Percentiles rank a stretch among this genome's conserved stretches.
These are phyloP conservation scores for Sordariomycetes sp. DNA, from an alignment of 2,329 filamentous ascomycete species.

Conservation along the genomic window DNA sequence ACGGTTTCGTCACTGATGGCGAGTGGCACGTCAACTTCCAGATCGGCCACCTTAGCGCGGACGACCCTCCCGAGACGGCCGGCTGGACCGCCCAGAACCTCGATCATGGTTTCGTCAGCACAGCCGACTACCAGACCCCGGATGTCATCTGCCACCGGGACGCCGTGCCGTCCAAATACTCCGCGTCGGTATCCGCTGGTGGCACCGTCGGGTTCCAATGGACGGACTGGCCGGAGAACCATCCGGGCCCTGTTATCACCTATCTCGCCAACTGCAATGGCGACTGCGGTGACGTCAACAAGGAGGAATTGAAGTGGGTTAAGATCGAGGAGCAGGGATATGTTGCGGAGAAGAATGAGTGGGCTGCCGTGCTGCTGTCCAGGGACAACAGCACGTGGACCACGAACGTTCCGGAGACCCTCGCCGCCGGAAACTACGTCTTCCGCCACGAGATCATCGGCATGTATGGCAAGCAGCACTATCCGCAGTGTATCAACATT, in stretches of 20 bases:
- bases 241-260: conserved; percentile 45
- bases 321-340: conserved; percentile 48
- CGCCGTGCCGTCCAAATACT: conserved; percentile 20
- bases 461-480: conserved; percentile 38
- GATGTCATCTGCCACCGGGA: conserved; percentile 36
- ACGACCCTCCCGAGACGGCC: not conserved
- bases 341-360: conserved; percentile 24
- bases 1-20: not conserved
- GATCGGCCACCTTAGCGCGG: not conserved
- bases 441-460: conserved; percentile 41
- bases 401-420: conserved; percentile 18
- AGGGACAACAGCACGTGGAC: conserved; percentile 19
- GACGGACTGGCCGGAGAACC: conserved; percentile 28
- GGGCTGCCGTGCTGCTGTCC: conserved; percentile 29
- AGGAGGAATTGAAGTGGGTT: conserved; percentile 44
- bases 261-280: conserved; percentile 52
- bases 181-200: conserved; percentile 27
- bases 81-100: not conserved
- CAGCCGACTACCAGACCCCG: conserved; percentile 21
- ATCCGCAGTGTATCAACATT: conserved; percentile 39
- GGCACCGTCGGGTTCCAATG: conserved; percentile 27
- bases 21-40: not conserved
- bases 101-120: conserved; percentile 35
- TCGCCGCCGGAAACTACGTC: conserved; percentile 31
- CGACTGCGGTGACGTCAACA: conserved; percentile 41